These are phyloP conservation scores for Cucumis hystrix DNA, from an alignment of 306 rosid genomes.

Conservation along the genomic window DNA sequence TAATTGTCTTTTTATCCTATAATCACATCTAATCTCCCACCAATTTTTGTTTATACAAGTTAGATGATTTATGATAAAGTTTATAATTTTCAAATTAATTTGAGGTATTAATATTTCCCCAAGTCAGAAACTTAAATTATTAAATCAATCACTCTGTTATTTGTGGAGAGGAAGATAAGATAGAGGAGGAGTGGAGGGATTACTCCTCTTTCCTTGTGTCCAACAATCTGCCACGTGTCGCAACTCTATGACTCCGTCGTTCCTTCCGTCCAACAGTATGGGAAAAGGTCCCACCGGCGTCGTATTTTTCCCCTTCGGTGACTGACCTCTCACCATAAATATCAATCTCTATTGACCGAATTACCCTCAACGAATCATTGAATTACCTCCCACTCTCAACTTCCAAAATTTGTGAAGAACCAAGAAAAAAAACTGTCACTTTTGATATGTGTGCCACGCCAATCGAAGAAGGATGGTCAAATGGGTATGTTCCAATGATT, in stretches of 20 bases:
- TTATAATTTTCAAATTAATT: too few species aligned
- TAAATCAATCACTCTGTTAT: not conserved
- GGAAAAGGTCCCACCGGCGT: conserved; percentile 8
- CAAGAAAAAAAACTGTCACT: not conserved
- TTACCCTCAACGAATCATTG: not conserved
- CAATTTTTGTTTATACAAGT: too few species aligned
- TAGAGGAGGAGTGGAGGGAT: conserved; percentile 12
- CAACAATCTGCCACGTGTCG: conserved; percentile 9
- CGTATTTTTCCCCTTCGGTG: not conserved
- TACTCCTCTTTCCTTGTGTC: not conserved
- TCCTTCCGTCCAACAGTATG: not conserved
- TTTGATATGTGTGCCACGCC: not conserved
- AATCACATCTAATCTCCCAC: too few species aligned
- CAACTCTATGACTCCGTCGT: not conserved
- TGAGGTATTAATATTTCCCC: too few species aligned
- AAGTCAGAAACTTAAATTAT: not conserved
- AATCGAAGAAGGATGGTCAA: not conserved
- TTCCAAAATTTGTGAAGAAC: not conserved
- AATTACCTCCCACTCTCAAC: not conserved
- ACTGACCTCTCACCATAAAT: not conserved
- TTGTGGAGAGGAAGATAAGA: conserved; percentile 3
- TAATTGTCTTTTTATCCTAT: too few species aligned
- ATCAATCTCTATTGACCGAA: not conserved
- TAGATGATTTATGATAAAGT: too few species aligned
- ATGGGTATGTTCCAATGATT: not conserved